phyloP scores from a whole-genome alignment of 2,329 filamentous ascomycete species.

The Diplodia intermedia region DNA sequence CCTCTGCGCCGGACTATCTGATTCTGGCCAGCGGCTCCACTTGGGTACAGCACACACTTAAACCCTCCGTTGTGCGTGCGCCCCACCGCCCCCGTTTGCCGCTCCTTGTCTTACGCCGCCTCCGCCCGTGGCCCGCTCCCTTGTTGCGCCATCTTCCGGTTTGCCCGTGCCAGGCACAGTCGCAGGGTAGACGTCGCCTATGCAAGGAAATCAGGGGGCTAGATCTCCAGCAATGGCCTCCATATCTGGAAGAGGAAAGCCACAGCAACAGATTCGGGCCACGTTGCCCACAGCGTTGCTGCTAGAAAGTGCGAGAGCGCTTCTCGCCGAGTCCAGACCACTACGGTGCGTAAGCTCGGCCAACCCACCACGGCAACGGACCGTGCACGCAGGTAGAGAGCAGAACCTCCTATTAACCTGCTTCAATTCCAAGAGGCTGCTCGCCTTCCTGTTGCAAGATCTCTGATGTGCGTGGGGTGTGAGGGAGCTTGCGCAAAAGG shows the following conservation, averaged over 20 bases:
- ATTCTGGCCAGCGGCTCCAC: constrained; percentile 15
- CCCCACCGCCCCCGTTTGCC: constrained; percentile 17
- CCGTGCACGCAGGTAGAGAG: neutral
- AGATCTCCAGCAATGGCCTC: constrained; percentile 8
- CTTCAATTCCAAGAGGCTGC: neutral
- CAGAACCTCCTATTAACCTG: neutral
- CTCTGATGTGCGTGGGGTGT: neutral
- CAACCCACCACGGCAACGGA: neutral
- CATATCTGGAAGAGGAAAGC: constrained; percentile 1
- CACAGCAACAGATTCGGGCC: constrained; percentile 14
- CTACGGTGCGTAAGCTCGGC: neutral
- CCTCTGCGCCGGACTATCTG: constrained; percentile 9
- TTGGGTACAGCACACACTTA: constrained; percentile 11
- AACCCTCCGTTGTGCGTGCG: constrained; percentile 14
- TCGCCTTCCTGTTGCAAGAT: neutral
- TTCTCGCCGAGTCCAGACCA: constrained; percentile 9
- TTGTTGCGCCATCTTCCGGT: constrained; percentile 23
- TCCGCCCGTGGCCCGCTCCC: neutral
- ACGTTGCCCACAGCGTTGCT: constrained; percentile 16
- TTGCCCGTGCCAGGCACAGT: constrained; percentile 20
- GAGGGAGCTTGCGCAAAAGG: neutral
- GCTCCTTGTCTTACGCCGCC: constrained; percentile 12
- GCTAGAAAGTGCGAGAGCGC: constrained; percentile 22
- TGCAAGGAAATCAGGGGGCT: constrained; percentile 3
- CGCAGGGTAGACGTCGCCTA: neutral